Evolutionary conservation across 306 rosid species (phyloP).

Genomic region (Nissolia schottii): DNA sequence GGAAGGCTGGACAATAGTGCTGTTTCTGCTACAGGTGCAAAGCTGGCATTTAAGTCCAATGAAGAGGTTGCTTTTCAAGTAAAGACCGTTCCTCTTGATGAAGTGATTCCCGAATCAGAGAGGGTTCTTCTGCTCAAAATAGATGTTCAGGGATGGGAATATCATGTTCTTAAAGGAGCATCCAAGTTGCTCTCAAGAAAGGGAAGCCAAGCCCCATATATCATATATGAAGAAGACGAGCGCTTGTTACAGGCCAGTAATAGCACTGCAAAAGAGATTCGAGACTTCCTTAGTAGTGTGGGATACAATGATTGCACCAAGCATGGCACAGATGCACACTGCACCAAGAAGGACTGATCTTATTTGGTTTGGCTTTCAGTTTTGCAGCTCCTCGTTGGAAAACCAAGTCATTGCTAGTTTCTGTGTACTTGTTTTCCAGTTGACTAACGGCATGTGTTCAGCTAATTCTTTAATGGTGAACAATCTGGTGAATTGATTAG

Average conservation of each 20-base stretch:
- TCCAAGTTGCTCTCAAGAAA: conserved; percentile 64
- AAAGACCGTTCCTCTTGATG: conserved; percentile 73
- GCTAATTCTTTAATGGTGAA: neutral
- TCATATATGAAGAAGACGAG: conserved; percentile 95
- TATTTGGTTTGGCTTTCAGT: neutral
- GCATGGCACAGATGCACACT: conserved; percentile 94
- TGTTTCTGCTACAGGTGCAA: conserved; percentile 92
- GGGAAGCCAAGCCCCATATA: conserved; percentile 87
- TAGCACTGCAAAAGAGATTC: conserved; percentile 72
- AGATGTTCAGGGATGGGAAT: conserved; percentile 99
- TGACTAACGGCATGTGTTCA: neutral
- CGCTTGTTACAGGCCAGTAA: conserved; percentile 81
- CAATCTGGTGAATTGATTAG: neutral
- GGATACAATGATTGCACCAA: conserved; percentile 77
- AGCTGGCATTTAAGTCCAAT: conserved; percentile 86
- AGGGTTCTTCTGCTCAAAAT: conserved; percentile 76
- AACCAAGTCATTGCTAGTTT: conserved; percentile 22
- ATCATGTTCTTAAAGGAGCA: conserved; percentile 95
- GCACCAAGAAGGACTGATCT: conserved; percentile 62
- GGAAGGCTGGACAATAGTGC: conserved; percentile 99
- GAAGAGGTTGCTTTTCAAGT: conserved; percentile 88
- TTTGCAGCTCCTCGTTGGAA: conserved; percentile 14
- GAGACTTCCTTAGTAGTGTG: conserved; percentile 64
- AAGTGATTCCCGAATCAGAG: conserved; percentile 64
- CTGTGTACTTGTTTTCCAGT: neutral